Evolutionary conservation across 495 filamentous ascomycete genomes (phyloP), one percentile per base, ranked within the genome.

Genomic region (Aspergillus biplanus): DNA sequence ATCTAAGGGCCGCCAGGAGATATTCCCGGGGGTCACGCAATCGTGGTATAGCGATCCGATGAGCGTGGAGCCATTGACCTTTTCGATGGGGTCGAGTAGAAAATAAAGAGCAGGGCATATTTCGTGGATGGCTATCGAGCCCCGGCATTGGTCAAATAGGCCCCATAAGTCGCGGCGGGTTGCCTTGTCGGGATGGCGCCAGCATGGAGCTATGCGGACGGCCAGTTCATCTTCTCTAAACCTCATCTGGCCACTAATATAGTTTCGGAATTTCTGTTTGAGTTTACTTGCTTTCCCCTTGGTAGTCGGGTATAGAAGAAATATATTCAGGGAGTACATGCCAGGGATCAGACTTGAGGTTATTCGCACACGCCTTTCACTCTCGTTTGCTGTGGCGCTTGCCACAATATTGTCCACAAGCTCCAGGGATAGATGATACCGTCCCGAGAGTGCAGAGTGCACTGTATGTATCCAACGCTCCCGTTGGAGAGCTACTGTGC

Each of bases 81-180:
- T 7, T 11, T 33, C 44, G 12, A 48, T 16, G 42, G 56, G 56
- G 9, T 59, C 42, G 12, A 49, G 27, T 11, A 59, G 27, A 13
- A 59, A 49, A 42, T 34, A 59, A 32, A 59, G 1, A 9, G 16
- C 56, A 1, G 6, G 11, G 12, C 39, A 2, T 13, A 34, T n/a
- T 33, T 11, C 6, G 15, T 33, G 5, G 1, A 1, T 3, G 15
- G 42, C 4, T 31, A 18, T 8, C 34, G 42, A 12, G 1, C 4
- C 13, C n/a, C 33, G 39, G 33, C 47, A 59, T 32, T 16, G 42
- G 4, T 49, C 1, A 21, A 31, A 59, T 44, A 44, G 53, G n/a
- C 42, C 33, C 47, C 52, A 27, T 34, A 63, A 37, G 18, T 59
- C 60, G 12, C 60, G 60, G n/a, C 65, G 55, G 13, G 65, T 49